Evolutionary conservation across 768 basidiomycete species (phyloP), one percentile per base, ranked within the genome.

Genomic region (Neoboletus magnificus): DNA sequence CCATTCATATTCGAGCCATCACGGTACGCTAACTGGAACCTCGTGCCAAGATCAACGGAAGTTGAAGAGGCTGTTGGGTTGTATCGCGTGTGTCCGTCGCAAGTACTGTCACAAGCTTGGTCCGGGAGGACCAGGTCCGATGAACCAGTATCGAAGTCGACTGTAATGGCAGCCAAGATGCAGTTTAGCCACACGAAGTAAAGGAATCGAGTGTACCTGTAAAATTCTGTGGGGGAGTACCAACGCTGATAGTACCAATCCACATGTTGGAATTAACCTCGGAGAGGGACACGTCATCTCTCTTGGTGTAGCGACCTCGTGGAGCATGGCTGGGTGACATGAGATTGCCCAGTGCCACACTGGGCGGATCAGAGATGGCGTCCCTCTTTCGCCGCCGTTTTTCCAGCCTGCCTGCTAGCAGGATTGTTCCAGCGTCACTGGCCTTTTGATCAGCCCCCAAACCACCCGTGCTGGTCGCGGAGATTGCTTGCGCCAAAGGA

Each of bases 111-210:
- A 50, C 76, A 77, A 33, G 36, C 27, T 29, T 62, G 18, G 3
- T 57, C 56, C 10, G 78, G 75, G 30, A 80, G 60, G 62, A 83
- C 72, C 10, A 81, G 66, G 66, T 84, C 82, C 44, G 76, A 70
- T 41, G 79, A 81, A 27, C 82, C 79, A 18, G 80, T 82, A 60
- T 82, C 81, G 54, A 81, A 79, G 61, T 80, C 78, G 41, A 82
- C 79, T 78, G 54, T n/a, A 54, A 45, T 40, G 40, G 39, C 6
- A n/a, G 22, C 16, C 29, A 29, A 40, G 32, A 23, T 2, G 18
- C 39, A 33, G 22, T 52, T 40, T 35, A 50, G n/a, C 15, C 44
- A 40, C 33, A 32, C 27, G n/a, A 43, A 52, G 27, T 12, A 23
- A 48, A 54, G 29, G 25, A 16, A 9, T 8, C 7, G 4, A 48